Evolutionary conservation across 2,329 filamentous ascomycete genomes (phyloP), one percentile per base, ranked within the genome.

Genomic region (Arachnopeziza araneosa): DNA sequence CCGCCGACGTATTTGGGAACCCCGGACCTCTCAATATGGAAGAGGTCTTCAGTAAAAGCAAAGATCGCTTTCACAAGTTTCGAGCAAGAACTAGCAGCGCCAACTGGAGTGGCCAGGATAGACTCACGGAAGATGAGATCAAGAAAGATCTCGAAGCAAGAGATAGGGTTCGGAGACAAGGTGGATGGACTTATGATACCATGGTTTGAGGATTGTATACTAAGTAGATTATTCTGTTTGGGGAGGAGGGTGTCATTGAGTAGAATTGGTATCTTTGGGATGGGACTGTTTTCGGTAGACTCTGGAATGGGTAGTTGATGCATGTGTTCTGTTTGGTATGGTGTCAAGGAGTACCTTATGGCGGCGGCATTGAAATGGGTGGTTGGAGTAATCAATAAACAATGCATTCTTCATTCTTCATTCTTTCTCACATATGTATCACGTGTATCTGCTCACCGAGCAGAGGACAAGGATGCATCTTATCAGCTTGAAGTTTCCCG

Each of bases 1-100:
- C 92, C 0, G 85, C 90, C 69, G 79, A 83, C 48, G 90, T 99
- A 57, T 99, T 99, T 71, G 95, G 95, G 0, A 90, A 91, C 0
- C 91, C 96, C 24, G 87, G 84, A 12, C 90, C 92, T 14, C 80
- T 99, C 65, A 91, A 91, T 70, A 95, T 99, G 88, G 96, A 99
- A 70, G 93, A 98, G 72, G 92, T 97, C 32, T 99, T 99, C 76
- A 89, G 83, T 75, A 91, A 92, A 74, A 93, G 89, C 75, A 92
- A 92, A 74, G 91, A 93, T 59, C 80, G 89, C 65, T 86, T 90
- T 74, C 90, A 90, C 78, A 90, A 91, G 71, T 98, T 97, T 80
- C 85, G 96, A 21, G 87, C 90, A 56, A 84, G 95, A 59, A 97
- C 93, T 5, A 96, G 91, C 68, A 96, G 91, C 75, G 96, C 96